Conservation (phyloP, 805 yeast species). For the Yamadazyma kitorensis region DNA sequence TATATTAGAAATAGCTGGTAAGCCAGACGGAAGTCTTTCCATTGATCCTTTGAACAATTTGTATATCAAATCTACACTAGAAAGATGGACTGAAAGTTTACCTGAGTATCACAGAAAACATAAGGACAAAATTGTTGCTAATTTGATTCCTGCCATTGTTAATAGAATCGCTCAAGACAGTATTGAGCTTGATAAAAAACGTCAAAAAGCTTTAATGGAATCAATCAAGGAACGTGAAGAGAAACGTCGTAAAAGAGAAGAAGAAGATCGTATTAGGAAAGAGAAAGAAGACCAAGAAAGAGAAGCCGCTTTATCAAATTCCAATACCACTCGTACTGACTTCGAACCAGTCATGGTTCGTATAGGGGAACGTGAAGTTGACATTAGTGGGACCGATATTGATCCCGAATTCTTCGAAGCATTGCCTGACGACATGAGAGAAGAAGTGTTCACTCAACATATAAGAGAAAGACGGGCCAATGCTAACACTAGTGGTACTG, state of each 20-base stretch:
- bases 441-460: conserved; percentile 86
- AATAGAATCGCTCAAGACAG: conserved; percentile 51
- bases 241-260: conserved; percentile 23
- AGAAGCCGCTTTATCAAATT: conserved; percentile 13
- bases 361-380: conserved; percentile 76
- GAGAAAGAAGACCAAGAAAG: conserved; percentile 19
- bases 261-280: conserved; percentile 18
- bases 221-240: conserved; percentile 35
- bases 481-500: conserved; percentile 40
- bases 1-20: conserved; percentile 15
- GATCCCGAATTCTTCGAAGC: conserved; percentile 91
- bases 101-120: conserved; percentile 47
- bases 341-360: conserved; percentile 60
- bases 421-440: conserved; percentile 88
- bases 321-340: background rate
- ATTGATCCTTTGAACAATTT: conserved; percentile 19
- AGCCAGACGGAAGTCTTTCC: conserved; percentile 6
- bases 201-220: conserved; percentile 21
- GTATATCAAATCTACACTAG: conserved; percentile 48
- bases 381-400: conserved; percentile 84
- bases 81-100: conserved; percentile 66
- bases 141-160: conserved; percentile 35
- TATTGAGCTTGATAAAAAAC: conserved; percentile 29
- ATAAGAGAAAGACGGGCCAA: conserved; percentile 68
- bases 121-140: conserved; percentile 20